Percentiles rank a stretch among this genome's conserved stretches.
These are phyloP conservation scores for Casuarina glauca DNA, from an alignment of 306 rosid genomes.

Conservation along the genomic window DNA sequence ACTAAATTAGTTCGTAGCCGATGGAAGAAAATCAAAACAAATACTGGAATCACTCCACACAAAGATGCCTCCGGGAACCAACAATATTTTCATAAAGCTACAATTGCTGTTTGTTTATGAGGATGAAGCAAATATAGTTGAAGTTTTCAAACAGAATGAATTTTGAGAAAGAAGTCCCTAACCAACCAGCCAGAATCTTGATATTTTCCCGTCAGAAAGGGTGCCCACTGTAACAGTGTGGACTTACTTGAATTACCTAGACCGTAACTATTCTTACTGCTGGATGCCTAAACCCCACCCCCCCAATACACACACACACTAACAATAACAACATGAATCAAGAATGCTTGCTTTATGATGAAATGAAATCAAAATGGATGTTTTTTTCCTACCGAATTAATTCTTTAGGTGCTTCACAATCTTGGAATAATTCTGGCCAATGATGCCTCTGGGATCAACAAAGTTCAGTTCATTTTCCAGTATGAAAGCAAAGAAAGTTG, in stretches of 20 bases:
- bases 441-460: too few species aligned
- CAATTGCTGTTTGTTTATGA: background rate
- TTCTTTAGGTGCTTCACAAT: too few species aligned
- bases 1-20: background rate
- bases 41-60: background rate
- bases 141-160: conserved; percentile 19
- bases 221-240: conserved; percentile 85
- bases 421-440: too few species aligned
- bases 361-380: too few species aligned
- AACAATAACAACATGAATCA: background rate
- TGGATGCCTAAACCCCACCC: too few species aligned
- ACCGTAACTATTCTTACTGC: too few species aligned
- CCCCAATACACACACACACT: too few species aligned
- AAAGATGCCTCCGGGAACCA: background rate
- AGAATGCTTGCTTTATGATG: too few species aligned
- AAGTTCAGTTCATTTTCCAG: background rate
- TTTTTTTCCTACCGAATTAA: too few species aligned
- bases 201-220: conserved; percentile 75
- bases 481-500: conserved; percentile 2
- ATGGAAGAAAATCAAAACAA: background rate
- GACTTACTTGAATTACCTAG: conserved; percentile 61
- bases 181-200: conserved; percentile 84
- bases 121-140: conserved; percentile 7
- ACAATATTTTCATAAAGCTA: background rate
- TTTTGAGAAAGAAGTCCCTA: conserved; percentile 25